Base-by-base conservation (phyloP, 371 early-diverging fungal genomes). In the Saksenaea vasiformis region DNA sequence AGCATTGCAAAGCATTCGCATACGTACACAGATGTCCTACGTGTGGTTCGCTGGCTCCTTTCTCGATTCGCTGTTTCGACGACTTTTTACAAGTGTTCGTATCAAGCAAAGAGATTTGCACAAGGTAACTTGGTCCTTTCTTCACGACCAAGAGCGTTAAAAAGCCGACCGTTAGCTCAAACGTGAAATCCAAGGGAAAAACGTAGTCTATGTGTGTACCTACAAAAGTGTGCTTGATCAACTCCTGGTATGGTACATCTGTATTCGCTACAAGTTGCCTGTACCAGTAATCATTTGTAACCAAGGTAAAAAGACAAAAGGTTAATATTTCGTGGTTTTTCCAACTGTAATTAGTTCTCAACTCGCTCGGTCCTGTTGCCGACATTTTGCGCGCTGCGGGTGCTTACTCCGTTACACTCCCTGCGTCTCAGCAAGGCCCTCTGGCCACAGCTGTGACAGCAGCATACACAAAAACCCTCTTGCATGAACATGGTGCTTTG, bases 31-130 rank as follows among this genome's bases (percentile, higher is more conserved):
- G 28, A 31, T 79, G 0, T 74, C 76, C 15, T 82, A 82, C 60
- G 70, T 82, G 1, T 82, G 80, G 80, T 82, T 79, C 53, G 83
- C 80, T 9, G 83, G 80, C 9, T 64, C 78, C 8, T 78, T 79
- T 39, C 58, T 82, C 2, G 75, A 82, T 24, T 36, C 64, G 0
- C 41, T 82, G 26, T 79, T 82, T 53, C 71, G 74, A 28, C 74
- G 73, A 26, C 56, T 82, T 2, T 82, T 82, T 27, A 63, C 67
- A 7, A 76, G 70, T 27, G 37, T 82, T 13, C 71, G 73, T 17
- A 58, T 82, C 13, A 61, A 55, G 22, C 70, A 78, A 28, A 27
- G 56, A 4, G 75, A 76, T 38, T 27, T 82, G 19, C 55, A 54
- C 8, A 66, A 61, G 62, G 65, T 73, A 31, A 31, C 31, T 31